Evolutionary conservation across 371 early-diverging fungal genomes (phyloP), one percentile per base, ranked within the genome.

Genomic region (Thermomucor indicae-seudaticae): DNA sequence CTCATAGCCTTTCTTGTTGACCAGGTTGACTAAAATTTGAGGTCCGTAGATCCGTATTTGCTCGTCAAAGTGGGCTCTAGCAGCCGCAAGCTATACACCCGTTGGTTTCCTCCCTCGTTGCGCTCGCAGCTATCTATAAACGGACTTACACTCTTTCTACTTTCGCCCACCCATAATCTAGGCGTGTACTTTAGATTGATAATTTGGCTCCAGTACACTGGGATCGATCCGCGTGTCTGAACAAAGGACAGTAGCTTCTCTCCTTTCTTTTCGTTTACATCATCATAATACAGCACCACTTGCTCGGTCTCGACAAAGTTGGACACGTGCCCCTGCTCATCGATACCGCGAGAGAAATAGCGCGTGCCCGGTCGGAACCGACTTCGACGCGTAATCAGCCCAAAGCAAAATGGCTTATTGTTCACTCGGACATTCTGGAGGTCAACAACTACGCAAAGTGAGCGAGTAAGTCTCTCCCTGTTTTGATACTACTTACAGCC

Each of bases 271-370:
- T 57, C 51, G 3, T 30, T 23, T 19, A 32, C 39, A n/a, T 53
- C 47, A 3, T 60, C 53, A 4, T 57, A 42, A 57, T 77, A 73
- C 35, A 81, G 57, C 1, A 96, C 75, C 42, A 97, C 64, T 69
- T 98, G 97, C 64, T 99, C 99, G 0, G 99, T 99, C 69, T 99
- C 99, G 3, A 97, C 98, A 76, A 83, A 95, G 68, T 99, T 99
- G 31, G 98, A 87, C 3, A 93, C 95, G 63, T 98, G 81, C 16
- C 99, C 99, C 2, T 89, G 56, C 22, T 71, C 83, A 71, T 99
- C 96, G 17, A 94, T 81, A 40, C 99, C 99, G 53, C 99, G 87
- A 28, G 89, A 84, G 62, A 94, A 91, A 70, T 89, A 99, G 28
- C 99, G 88, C 1, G 96, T 87, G 32, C 90, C 92, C 5, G 81